Base-by-base conservation (phyloP, 2,329 filamentous ascomycete genomes). In the Akanthomyces uredinophilus region DNA sequence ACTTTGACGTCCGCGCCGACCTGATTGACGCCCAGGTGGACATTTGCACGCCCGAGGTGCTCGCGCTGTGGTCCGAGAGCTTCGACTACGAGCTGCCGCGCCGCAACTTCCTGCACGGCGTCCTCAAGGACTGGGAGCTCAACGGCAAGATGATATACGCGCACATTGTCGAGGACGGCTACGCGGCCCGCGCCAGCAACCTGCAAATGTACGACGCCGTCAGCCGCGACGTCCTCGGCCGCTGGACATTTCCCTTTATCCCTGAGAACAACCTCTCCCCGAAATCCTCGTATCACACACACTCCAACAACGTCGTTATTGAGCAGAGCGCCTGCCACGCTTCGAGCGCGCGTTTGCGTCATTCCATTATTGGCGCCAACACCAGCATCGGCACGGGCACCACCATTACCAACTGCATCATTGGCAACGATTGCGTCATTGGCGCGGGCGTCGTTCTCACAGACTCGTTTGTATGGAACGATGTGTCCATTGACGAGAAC, bases 71-170 rank as follows among this genome's bases (percentile, higher is more conserved):
- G 91, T 95, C 92, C 10, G 95, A 99, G 76, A 96, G 93, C 71
- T 99, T 98, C 70, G 94, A 99, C 74, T 98, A 96, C 74, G 92
- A 97, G 73, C 83, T 92, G 8, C 92, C 94, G 1, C 85, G 93
- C 60, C 89, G 88, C 69, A 92, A 96, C 70, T 97, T 96, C 69
- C 77, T 99, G 41, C 91, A 93, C 72, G 93, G 93, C 63, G 92
- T 98, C 1, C 79, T 99, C 60, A 97, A 97, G 77, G 95, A 99
- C 73, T 96, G 92, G 79, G 95, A 99, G 72, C 81, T 98, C 62
- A 98, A 98, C 73, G 93, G 93, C 63, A 96, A 98, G 78, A 92
- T 92, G n/a, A 91, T 99, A 58, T 92, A 97, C 73, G 89, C 92
- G 2, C 90, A 98, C 69, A 88, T 98, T 66, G 80, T 96, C 50